phyloP scores from a whole-genome alignment of 257 asterid species.

The Solanum dulcamara region DNA sequence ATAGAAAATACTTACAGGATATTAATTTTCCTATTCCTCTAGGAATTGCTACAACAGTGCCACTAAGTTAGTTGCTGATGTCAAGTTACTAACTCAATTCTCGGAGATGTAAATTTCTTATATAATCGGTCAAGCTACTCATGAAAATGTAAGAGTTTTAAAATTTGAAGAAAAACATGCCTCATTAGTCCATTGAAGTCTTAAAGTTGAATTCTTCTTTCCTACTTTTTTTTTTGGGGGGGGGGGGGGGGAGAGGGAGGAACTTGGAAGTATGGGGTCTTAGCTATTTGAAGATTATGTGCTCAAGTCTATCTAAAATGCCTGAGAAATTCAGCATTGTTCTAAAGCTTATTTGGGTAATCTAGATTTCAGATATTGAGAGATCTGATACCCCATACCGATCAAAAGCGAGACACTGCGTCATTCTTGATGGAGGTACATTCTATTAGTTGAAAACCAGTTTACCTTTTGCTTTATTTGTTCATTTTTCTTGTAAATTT shows the following conservation, averaged over 20 bases:
- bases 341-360: neutral
- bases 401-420: constrained; percentile 90
- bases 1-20: neutral
- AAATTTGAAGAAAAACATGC: too few relatives aligned
- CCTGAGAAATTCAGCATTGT: neutral
- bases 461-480: neutral
- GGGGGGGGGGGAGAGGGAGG: neutral
- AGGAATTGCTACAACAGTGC: neutral
- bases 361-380: constrained; percentile 79
- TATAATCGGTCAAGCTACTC: neutral
- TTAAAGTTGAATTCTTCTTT: neutral
- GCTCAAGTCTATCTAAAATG: neutral
- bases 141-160: neutral
- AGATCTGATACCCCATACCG: constrained; percentile 73
- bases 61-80: neutral
- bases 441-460: neutral
- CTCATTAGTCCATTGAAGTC: neutral
- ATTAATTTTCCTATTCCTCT: neutral
- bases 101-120: neutral
- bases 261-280: neutral
- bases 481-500: neutral
- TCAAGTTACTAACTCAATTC: neutral
- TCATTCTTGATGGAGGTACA: constrained; percentile 77
- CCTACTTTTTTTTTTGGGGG: neutral
- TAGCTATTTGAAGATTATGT: neutral